Evolutionary conservation across 1,284 basidiomycete species (phyloP).

Genomic region (Phellopilus nigrolimitatus): DNA sequence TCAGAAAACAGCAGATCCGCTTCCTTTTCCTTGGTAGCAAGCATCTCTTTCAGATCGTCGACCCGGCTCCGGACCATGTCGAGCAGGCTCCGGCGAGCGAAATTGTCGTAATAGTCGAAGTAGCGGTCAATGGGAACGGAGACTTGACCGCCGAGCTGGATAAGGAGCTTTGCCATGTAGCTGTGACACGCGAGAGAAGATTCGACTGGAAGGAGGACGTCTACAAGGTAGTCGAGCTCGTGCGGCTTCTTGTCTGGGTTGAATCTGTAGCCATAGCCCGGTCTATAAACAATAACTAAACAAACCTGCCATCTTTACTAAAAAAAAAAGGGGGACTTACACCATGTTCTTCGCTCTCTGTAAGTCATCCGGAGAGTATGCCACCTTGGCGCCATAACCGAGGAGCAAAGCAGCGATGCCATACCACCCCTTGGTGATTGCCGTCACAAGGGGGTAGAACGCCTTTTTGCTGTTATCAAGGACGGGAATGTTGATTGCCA

Average conservation of each 20-base stretch:
- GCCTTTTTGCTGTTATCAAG: constrained; percentile 19
- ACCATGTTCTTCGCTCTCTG: constrained; percentile 27
- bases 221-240: constrained; percentile 24
- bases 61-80: constrained; percentile 38
- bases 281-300: not conserved
- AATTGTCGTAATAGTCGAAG: constrained; percentile 14
- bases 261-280: not conserved
- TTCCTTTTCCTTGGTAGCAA: constrained; percentile 18
- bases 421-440: constrained; percentile 33
- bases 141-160: constrained; percentile 39
- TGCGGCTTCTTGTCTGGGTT: constrained; percentile 3
- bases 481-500: constrained; percentile 42
- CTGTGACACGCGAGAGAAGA: constrained; percentile 35
- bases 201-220: constrained; percentile 37
- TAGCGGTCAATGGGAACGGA: constrained; percentile 31
- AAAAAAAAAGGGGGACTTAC: not conserved
- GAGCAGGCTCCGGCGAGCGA: constrained; percentile 30
- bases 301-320: not conserved
- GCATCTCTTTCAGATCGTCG: constrained; percentile 24
- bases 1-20: constrained; percentile 4
- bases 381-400: constrained; percentile 38
- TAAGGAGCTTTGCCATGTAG: constrained; percentile 39
- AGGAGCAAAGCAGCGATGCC: constrained; percentile 37
- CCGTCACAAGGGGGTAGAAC: constrained; percentile 35
- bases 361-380: constrained; percentile 31